Percentiles rank a stretch among this genome's conserved stretches.
Evolutionary conservation across 176 grass and related monocot species (phyloP).

Genomic region (Raddia guianensis): DNA sequence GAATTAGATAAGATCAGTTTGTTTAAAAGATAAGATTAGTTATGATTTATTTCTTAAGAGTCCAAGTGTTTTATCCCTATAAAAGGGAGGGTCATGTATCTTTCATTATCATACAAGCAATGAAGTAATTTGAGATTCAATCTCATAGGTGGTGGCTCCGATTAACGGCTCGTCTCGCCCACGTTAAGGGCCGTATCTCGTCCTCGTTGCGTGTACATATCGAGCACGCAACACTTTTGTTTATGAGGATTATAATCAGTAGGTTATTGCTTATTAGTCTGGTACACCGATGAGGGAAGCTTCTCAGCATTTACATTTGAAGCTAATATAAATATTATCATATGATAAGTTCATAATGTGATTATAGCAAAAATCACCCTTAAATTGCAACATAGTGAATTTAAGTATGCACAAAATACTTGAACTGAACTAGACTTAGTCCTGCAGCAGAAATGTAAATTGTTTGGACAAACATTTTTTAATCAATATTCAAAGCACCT

Average conservation of each 20-base stretch:
- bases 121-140: no score
- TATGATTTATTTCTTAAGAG: no score
- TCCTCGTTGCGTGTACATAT: no score
- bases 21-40: no score
- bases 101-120: no score
- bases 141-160: no score
- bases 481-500: not conserved
- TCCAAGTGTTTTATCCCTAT: no score
- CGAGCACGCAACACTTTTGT: not conserved
- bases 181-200: no score
- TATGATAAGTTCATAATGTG: slow-evolving; percentile 25
- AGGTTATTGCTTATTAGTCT: slow-evolving; percentile 11
- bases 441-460: not conserved
- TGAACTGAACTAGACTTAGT: slow-evolving; percentile 19
- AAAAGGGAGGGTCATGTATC: no score
- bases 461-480: not conserved
- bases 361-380: not conserved
- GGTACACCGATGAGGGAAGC: not conserved
- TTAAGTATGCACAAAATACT: slow-evolving; percentile 5
- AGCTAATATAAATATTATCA: not conserved
- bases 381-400: slow-evolving; percentile 17
- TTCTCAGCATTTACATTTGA: not conserved
- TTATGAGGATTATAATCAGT: not conserved
- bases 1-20: no score
- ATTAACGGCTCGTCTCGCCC: no score